A percentile compares a stretch with the other conserved stretches of the same genome.
phyloP scores from a whole-genome alignment of 352 stramenopile species.

The Pythium folliculosum region DNA sequence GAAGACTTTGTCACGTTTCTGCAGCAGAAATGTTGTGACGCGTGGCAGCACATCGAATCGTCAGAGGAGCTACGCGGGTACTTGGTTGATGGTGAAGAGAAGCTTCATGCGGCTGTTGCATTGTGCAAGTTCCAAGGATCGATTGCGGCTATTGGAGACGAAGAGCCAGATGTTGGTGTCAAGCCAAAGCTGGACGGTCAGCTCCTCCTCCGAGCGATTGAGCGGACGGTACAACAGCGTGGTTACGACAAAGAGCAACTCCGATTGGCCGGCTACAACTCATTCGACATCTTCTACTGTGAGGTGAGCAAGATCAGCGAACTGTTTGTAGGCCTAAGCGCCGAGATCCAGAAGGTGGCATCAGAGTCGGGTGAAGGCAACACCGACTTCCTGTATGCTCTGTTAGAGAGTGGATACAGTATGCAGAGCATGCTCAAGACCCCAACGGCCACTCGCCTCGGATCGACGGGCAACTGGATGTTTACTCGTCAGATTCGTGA shows the following conservation, averaged over 20 bases:
- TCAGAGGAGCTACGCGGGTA: slow-evolving; percentile 56
- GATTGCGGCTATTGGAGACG: slow-evolving; percentile 41
- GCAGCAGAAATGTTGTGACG: slow-evolving; percentile 51
- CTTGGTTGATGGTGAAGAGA: slow-evolving; percentile 71
- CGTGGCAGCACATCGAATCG: slow-evolving; percentile 61
- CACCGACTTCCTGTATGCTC: slow-evolving; percentile 53
- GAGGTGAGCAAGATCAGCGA: slow-evolving; percentile 83
- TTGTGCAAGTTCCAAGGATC: slow-evolving; percentile 78
- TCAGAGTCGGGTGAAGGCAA: slow-evolving; percentile 65
- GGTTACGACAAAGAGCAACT: slow-evolving; percentile 83
- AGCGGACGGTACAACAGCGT: slow-evolving; percentile 67
- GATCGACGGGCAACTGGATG: slow-evolving; percentile 52
- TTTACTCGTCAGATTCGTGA: slow-evolving; percentile 64
- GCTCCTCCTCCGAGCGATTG: slow-evolving; percentile 75
- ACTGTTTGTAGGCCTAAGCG: slow-evolving; percentile 56
- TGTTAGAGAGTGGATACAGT: slow-evolving; percentile 67
- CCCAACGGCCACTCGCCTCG: slow-evolving; percentile 29
- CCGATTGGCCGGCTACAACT: slow-evolving; percentile 76
- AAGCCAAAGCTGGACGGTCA: slow-evolving; percentile 49
- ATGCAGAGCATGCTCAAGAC: slow-evolving; percentile 71
- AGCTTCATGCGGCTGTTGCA: slow-evolving; percentile 71
- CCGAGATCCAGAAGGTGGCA: slow-evolving; percentile 55
- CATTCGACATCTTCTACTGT: slow-evolving; percentile 88
- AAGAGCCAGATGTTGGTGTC: slow-evolving; percentile 18
- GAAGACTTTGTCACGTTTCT: slow-evolving; percentile 69